Evolutionary conservation across 2,329 filamentous ascomycete genomes (phyloP).

Genomic region (Aureobasidium sp.): DNA sequence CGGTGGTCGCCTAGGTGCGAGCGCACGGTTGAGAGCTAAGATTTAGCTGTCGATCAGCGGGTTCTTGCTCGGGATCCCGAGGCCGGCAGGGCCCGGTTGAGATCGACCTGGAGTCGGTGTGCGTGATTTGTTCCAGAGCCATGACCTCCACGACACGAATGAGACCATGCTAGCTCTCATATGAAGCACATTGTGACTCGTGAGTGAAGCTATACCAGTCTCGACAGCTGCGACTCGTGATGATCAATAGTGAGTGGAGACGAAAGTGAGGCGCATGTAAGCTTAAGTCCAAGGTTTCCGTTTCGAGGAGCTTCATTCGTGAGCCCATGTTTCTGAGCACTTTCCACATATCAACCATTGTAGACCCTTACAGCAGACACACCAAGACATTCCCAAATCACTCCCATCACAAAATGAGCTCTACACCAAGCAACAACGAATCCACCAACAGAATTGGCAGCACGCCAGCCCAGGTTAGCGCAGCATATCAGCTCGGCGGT

Average conservation of each 20-base stretch:
- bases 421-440: not conserved
- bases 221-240: not conserved
- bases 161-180: not conserved
- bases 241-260: conserved; percentile 7
- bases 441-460: conserved; percentile 11
- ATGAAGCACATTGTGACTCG: not conserved
- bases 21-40: not conserved
- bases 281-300: not conserved
- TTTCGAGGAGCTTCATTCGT: not conserved
- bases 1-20: not conserved
- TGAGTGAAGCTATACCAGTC: not conserved
- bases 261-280: not conserved
- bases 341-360: not conserved
- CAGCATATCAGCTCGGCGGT: not conserved
- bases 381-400: not conserved
- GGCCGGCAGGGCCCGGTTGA: not conserved
- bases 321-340: not conserved
- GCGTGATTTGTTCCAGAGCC: not conserved
- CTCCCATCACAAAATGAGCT: not conserved
- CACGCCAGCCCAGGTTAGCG: conserved; percentile 6
- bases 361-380: not conserved
- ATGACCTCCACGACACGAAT: not conserved
- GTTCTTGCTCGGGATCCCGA: not conserved
- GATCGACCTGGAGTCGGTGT: conserved; percentile 3
- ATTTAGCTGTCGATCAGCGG: conserved; percentile 7